Evolutionary conservation across 768 basidiomycete species (phyloP), one percentile per base, ranked within the genome.

Genomic region (Chlorophyllum brunneum): DNA sequence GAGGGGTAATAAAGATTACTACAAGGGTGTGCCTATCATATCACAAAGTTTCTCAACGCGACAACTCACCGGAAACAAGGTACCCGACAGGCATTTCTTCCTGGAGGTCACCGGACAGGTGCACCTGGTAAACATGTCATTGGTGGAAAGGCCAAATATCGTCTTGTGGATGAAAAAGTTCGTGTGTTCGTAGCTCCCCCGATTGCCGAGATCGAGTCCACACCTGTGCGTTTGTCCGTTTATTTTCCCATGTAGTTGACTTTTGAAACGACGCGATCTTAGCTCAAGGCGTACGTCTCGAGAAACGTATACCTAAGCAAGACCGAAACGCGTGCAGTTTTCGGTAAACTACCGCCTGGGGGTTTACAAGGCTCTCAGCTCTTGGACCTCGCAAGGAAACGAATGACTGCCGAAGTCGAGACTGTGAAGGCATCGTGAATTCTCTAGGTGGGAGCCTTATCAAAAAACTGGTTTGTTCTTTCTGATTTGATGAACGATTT

Each of bases 1-100:
- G 67, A 72, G 84, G 41, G 95, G 82, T 13, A 97, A 97, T 73
- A 98, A 98, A 63, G 92, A 99, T 64, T 98, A 78, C 65, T 98
- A 97, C 78, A 98, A 98, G 70, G 95, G 95, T 88, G 5, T n/a
- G 69, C 57, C 31, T 29, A 30, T 5, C 15, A n/a, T 20, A 26
- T 18, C 38, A 48, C 27, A 8, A 26, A n/a, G 3, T 34, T 13
- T 53, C 26, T 26, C n/a, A n/a, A n/a, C n/a, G n/a, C 24, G 4
- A n/a, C 11, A 16, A n/a, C 8, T 29, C 11, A 51, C 37, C 51
- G 26, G 31, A 41, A 31, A 22, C 8, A 9, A 93, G 92, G 92
- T 31, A 94, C 86, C 18, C 73, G 93, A 33, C 92, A 92, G 65
- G 86, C 93, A 0, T 77, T 73, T 53, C 81, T 93, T 24, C 90